These are phyloP conservation scores for Penicillium desertorum DNA, from an alignment of 495 filamentous ascomycete genomes.

Conservation along the genomic window DNA sequence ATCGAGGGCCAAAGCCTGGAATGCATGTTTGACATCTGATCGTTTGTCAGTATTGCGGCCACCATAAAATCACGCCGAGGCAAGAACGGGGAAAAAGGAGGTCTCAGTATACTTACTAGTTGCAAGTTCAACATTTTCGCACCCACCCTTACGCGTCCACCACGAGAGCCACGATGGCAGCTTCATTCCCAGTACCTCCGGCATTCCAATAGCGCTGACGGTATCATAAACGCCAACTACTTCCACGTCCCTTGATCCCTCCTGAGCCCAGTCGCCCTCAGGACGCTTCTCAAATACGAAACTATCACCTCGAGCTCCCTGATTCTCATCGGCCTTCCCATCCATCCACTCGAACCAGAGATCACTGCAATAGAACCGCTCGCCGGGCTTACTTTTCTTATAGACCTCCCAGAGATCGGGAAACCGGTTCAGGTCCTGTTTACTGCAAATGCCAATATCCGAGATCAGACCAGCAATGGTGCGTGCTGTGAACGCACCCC, in stretches of 20 bases:
- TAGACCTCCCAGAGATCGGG: slow-evolving; percentile 49
- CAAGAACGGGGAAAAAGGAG: not conserved
- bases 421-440: slow-evolving; percentile 43
- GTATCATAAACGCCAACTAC: slow-evolving; percentile 62
- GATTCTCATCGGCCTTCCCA: slow-evolving; percentile 26
- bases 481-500: slow-evolving; percentile 59
- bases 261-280: slow-evolving; percentile 20
- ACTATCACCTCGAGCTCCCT: slow-evolving; percentile 18
- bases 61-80: not conserved
- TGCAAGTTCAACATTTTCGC: slow-evolving; percentile 10
- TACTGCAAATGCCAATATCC: slow-evolving; percentile 48
- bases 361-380: slow-evolving; percentile 19
- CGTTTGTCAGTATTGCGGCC: slow-evolving; percentile 15
- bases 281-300: slow-evolving; percentile 13
- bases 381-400: slow-evolving; percentile 35
- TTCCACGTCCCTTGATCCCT: slow-evolving; percentile 37
- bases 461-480: slow-evolving; percentile 55
- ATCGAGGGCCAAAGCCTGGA: slow-evolving; percentile 60
- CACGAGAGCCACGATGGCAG: slow-evolving; percentile 6
- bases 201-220: slow-evolving; percentile 44
- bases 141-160: not conserved
- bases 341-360: slow-evolving; percentile 14
- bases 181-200: slow-evolving; percentile 24
- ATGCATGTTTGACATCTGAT: slow-evolving; percentile 54
- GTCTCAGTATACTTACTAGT: slow-evolving; percentile 18